A percentile compares a stretch with the other conserved stretches of the same genome.
These are phyloP conservation scores for Cucumis melo DNA, from an alignment of 306 rosid species.

Conservation along the genomic window DNA sequence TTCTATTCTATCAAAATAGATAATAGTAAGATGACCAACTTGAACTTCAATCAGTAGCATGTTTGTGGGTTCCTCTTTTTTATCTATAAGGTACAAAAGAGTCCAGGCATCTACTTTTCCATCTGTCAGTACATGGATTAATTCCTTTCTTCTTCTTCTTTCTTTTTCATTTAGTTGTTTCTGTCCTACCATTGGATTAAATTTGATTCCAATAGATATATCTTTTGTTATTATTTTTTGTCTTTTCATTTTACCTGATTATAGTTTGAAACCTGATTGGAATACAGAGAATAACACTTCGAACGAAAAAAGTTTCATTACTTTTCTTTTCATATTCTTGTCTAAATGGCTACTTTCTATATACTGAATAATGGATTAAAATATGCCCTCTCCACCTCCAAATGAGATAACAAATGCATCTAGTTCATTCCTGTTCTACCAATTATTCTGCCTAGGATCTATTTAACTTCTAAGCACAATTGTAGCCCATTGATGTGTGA, in stretches of 20 bases:
- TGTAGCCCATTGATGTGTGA: not conserved
- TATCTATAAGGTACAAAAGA: not conserved
- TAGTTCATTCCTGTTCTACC: not conserved
- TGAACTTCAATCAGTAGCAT: not conserved
- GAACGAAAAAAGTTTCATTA: not conserved
- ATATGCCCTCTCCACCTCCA: not conserved
- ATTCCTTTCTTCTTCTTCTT: not conserved
- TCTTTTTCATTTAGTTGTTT: not conserved
- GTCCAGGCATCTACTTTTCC: not conserved
- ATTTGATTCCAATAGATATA: conserved; percentile 5
- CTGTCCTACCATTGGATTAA: not conserved
- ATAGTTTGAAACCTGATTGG: not conserved
- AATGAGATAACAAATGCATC: not conserved
- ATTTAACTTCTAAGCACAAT: not conserved
- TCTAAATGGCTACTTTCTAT: not conserved
- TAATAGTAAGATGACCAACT: not conserved
- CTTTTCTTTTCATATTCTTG: not conserved
- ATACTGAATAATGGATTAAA: not conserved
- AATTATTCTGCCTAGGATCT: not conserved
- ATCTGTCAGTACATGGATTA: not conserved
- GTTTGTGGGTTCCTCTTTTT: not conserved
- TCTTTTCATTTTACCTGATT: not conserved
- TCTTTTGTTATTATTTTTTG: not conserved
- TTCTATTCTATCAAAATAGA: not conserved
- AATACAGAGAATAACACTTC: not conserved